Base-by-base conservation (phyloP, 192 early-diverging fungal species). In the Coemansia sp. region DNA sequence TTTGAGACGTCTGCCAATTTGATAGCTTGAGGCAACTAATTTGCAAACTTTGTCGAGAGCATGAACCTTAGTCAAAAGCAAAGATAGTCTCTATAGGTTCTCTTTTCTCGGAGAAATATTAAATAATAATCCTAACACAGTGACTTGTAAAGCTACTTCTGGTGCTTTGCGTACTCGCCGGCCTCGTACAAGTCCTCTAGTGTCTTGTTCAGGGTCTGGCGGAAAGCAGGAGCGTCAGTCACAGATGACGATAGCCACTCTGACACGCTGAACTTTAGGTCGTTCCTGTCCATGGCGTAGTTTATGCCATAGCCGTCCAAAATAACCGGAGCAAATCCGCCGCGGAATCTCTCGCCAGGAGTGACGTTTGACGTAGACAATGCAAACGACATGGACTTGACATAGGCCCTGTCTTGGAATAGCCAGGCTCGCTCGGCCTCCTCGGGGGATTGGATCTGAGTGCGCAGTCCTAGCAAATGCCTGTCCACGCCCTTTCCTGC, bases 401-500 rank as follows among this genome's bases (percentile, higher is more conserved):
- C 77, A 64, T 89, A 95, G 5, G 92, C 86, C 10, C 90, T 87
- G 71, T 98, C 94, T 36, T 80, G 86, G 79, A 96, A 98, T 45
- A 98, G 83, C 58, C 62, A 73, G 39, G 89, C 92, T n/a, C 67
- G 50, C 38, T 69, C 77, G 3, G 83, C 70, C 34, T 90, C 88
- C 62, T 90, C 90, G 18, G 77, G 79, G 0, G 73, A 50, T 39
- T 79, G 74, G 69, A 94, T 87, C 83, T 90, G 88, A 18, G 63
- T 85, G 38, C 90, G 85, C 20, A 98, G 86, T 10, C 92, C 95
- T 21, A 96, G 80, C 72, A 98, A 64, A 76, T 98, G 96, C 37
- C 95, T 90, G 75, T 98, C 96, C 18, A 97, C 90, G 35, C 95
- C 96, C 58, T 86, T 65, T 16, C 95, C 95, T 50, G 75, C 75